Evolutionary conservation across 2,329 filamentous ascomycete species (phyloP).

Genomic region (Fusarium nygamai): DNA sequence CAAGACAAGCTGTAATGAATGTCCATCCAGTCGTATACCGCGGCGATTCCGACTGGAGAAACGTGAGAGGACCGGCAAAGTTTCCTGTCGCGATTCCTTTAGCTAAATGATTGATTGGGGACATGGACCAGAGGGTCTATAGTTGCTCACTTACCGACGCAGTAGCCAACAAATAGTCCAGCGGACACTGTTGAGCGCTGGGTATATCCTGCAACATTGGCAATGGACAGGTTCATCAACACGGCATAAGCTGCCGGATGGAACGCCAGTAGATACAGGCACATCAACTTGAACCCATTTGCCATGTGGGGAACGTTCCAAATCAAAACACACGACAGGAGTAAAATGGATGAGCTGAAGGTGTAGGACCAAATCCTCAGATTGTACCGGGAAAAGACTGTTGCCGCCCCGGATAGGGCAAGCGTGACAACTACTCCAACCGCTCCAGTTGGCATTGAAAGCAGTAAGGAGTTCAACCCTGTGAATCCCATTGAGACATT

Average conservation of each 20-base stretch:
- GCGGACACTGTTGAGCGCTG: background rate
- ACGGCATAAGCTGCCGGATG: background rate
- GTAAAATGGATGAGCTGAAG: background rate
- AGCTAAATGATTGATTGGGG: background rate
- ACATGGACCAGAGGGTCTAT: background rate
- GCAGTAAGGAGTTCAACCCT: background rate
- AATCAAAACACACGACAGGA: background rate
- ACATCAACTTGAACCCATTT: background rate
- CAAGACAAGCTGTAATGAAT: background rate
- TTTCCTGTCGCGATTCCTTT: background rate
- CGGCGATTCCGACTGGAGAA: background rate
- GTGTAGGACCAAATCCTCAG: background rate
- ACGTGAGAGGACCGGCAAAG: background rate
- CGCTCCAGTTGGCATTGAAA: background rate
- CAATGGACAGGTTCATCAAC: background rate
- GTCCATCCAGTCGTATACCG: background rate
- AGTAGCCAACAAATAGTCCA: background rate
- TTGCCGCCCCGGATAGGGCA: background rate
- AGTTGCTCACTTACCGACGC: background rate
- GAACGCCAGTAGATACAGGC: background rate
- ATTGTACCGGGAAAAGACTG: background rate
- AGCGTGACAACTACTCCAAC: background rate
- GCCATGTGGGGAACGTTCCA: background rate
- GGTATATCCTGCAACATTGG: background rate
- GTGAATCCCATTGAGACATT: background rate